Conservation (phyloP, 2,329 filamentous ascomycete genomes). For the Cordyceps cateniannulata region DNA sequence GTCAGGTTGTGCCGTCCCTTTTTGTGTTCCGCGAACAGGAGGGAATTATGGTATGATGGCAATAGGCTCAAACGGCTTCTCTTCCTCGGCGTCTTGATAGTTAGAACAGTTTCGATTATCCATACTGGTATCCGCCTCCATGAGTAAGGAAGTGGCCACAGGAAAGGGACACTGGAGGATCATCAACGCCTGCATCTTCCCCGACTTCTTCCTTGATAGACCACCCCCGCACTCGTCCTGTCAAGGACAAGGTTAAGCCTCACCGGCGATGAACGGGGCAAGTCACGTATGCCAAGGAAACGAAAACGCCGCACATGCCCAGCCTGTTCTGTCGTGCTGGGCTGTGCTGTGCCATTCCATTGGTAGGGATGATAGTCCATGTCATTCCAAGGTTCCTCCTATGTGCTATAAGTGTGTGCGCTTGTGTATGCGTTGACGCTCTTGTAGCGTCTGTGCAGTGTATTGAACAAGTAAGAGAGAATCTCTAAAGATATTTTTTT, state of each 20-base stretch:
- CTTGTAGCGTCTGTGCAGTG: background rate
- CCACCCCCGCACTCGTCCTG: background rate
- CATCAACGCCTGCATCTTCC: background rate
- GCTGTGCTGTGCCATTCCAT: background rate
- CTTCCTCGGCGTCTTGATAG: too few relatives aligned
- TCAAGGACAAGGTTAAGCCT: background rate
- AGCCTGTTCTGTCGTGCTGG: background rate
- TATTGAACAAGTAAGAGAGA: background rate
- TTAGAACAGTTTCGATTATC: too few relatives aligned
- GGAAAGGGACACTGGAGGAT: background rate
- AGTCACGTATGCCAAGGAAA: background rate
- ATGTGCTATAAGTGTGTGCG: background rate
- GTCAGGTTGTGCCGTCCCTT: background rate
- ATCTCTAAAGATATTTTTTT: background rate
- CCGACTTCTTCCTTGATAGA: conserved; percentile 6
- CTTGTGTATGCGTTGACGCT: background rate
- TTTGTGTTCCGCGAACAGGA: background rate
- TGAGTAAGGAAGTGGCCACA: background rate
- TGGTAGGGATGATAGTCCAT: background rate
- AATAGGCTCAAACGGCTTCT: too few relatives aligned
- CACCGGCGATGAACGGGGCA: background rate
- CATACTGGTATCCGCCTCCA: too few relatives aligned
- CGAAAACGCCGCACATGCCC: background rate
- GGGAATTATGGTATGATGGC: too few relatives aligned
- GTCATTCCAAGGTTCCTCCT: background rate